Conservation (phyloP, 2,329 filamentous ascomycete genomes). For the Alternaria viburni region DNA sequence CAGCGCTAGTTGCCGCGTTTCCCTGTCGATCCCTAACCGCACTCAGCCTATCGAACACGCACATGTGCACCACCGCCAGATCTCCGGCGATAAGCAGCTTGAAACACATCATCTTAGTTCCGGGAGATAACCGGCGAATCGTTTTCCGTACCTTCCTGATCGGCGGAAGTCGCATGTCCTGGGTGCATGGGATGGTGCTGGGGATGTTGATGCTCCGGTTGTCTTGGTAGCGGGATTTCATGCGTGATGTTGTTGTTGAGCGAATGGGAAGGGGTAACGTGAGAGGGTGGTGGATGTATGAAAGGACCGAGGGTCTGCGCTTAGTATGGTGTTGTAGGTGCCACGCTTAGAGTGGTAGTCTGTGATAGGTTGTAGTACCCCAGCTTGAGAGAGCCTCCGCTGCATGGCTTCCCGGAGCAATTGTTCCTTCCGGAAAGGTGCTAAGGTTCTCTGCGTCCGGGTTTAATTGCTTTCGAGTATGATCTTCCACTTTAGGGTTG, state of each 20-base stretch:
- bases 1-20: conserved; percentile 18
- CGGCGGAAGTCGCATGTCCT: conserved; percentile 8
- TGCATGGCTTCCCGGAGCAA: conserved; percentile 15
- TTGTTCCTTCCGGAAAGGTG: conserved; percentile 19
- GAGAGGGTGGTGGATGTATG: conserved; percentile 15
- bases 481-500: conserved; percentile 16
- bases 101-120: conserved; percentile 22
- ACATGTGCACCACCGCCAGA: conserved; percentile 25
- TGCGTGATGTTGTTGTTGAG: neutral
- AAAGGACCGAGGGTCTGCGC: conserved; percentile 1
- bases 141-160: conserved; percentile 31
- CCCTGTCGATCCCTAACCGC: conserved; percentile 26
- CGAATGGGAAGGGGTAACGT: conserved; percentile 21
- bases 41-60: conserved; percentile 28
- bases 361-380: conserved; percentile 4
- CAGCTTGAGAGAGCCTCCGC: neutral
- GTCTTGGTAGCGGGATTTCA: conserved; percentile 1
- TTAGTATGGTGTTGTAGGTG: neutral
- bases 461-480: conserved; percentile 22
- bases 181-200: neutral
- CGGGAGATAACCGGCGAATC: conserved; percentile 9
- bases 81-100: conserved; percentile 24
- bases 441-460: neutral
- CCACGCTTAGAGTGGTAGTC: conserved; percentile 1
- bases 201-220: conserved; percentile 11